Conservation (phyloP, 2,329 filamentous ascomycete species). For the Phyllosticta citrichinensis region DNA sequence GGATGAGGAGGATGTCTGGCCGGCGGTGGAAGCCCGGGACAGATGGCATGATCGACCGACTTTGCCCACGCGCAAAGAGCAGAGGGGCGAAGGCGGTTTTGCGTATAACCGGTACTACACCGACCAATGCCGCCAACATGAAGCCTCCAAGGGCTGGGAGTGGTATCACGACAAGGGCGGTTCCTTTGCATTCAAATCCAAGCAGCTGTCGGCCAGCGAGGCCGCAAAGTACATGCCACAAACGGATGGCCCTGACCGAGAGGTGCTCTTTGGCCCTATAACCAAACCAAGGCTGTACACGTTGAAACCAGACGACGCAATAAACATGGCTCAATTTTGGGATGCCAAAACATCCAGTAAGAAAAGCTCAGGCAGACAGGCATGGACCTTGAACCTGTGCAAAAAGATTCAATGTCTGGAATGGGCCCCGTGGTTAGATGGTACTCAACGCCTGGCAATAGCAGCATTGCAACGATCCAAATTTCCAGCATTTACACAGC, state of each 20-base stretch:
- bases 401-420: slow-evolving; percentile 41
- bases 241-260: slow-evolving; percentile 19
- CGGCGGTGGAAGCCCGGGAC: slow-evolving; percentile 38
- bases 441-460: slow-evolving; percentile 46
- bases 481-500: slow-evolving; percentile 24
- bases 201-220: slow-evolving; percentile 26
- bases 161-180: slow-evolving; percentile 43
- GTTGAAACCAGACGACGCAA: slow-evolving; percentile 30
- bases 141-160: slow-evolving; percentile 38
- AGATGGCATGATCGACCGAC: slow-evolving; percentile 43
- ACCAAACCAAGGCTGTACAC: slow-evolving; percentile 34
- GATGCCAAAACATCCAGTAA: slow-evolving; percentile 14
- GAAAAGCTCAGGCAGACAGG: slow-evolving; percentile 17
- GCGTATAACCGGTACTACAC: slow-evolving; percentile 34
- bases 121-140: slow-evolving; percentile 31
- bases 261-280: slow-evolving; percentile 42
- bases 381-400: slow-evolving; percentile 49
- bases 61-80: slow-evolving; percentile 37
- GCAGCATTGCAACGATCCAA: slow-evolving; percentile 21
- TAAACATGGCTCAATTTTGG: slow-evolving; percentile 40
- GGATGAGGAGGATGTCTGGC: slow-evolving; percentile 38
- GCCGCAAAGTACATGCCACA: slow-evolving; percentile 34
- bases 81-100: slow-evolving; percentile 27
- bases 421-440: slow-evolving; percentile 31
- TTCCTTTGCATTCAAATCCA: slow-evolving; percentile 30